These are phyloP conservation scores for Globisporangium paddicum DNA, from an alignment of 352 stramenopile species.

Conservation along the genomic window DNA sequence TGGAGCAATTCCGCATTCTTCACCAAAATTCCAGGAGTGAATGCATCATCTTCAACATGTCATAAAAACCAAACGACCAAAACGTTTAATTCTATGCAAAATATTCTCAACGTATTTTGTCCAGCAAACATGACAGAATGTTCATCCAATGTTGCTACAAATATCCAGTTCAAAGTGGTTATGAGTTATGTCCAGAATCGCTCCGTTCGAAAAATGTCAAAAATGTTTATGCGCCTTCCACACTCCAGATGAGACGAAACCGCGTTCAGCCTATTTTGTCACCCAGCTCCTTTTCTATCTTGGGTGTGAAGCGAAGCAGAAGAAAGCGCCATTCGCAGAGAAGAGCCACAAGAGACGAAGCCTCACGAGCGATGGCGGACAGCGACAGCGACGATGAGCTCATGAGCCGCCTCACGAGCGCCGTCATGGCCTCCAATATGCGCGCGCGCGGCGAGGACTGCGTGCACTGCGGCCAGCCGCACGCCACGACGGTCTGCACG, in stretches of 20 bases:
- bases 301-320: background rate
- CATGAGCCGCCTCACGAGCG: slow-evolving; percentile 61
- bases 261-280: background rate
- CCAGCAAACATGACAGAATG: background rate
- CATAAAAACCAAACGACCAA: background rate
- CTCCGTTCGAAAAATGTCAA: too few species aligned
- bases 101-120: background rate
- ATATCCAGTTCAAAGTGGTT: background rate
- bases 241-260: too few species aligned
- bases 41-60: background rate
- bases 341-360: background rate
- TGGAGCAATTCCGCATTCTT: background rate
- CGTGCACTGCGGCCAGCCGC: slow-evolving; percentile 59
- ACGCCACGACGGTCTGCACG: slow-evolving; percentile 51
- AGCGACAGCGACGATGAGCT: slow-evolving; percentile 88
- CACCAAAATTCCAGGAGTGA: background rate
- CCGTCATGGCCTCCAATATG: slow-evolving; percentile 24
- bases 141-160: background rate
- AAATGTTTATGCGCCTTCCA: too few species aligned
- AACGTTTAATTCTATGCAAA: background rate
- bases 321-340: background rate
- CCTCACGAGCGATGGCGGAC: slow-evolving; percentile 36
- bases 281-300: slow-evolving; percentile 2
- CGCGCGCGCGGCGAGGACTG: slow-evolving; percentile 44
- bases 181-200: too few species aligned